Evolutionary conservation across 495 filamentous ascomycete genomes (phyloP), one percentile per base, ranked within the genome.

Genomic region (Hyphodiscus hymeniophilus): DNA sequence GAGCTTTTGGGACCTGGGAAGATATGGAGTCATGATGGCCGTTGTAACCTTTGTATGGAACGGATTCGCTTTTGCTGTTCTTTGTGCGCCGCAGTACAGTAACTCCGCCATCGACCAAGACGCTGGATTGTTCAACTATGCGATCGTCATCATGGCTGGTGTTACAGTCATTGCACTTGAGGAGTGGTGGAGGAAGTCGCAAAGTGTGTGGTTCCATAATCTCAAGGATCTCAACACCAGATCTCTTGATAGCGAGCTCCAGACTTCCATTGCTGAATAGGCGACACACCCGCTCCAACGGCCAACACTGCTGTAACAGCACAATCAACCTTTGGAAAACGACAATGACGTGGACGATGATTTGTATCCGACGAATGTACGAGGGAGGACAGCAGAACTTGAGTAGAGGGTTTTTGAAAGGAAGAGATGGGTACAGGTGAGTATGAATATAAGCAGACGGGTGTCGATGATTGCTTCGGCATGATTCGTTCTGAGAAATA

Each of bases 131-230:
- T 64, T 66, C 52, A 66, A 66, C 36, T 66, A 66, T 31, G 58
- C 60, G 3, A 66, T 66, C 21, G 63, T 66, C 31, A 66, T 66
- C 26, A 64, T 66, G 61, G 62, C 57, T 20, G 63, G 63, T 28
- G 56, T 66, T 42, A 66, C 63, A 0, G 57, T 64, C 34, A 43
- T 66, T 33, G 63, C 59, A 0, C 24, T 64, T 2, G 52, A 44
- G 10, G 63, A 66, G 42, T 66, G 62, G 61, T 66, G 60, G 61
- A 57, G 63, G 48, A 66, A 66, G 42, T 66, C 63, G 1, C 46
- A 56, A 21, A 18, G 44, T 8, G 52, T 55, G n/a, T 66, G 63
- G 63, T 66, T 66, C 55, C 44, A 55, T 36, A 63, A 66, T 28
- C 55, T 66, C 20, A 56, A 61, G 43, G 23, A 57, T 16, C 28